These are phyloP conservation scores for Candida coquimbonensis DNA, from an alignment of 805 yeast genomes.

Conservation along the genomic window DNA sequence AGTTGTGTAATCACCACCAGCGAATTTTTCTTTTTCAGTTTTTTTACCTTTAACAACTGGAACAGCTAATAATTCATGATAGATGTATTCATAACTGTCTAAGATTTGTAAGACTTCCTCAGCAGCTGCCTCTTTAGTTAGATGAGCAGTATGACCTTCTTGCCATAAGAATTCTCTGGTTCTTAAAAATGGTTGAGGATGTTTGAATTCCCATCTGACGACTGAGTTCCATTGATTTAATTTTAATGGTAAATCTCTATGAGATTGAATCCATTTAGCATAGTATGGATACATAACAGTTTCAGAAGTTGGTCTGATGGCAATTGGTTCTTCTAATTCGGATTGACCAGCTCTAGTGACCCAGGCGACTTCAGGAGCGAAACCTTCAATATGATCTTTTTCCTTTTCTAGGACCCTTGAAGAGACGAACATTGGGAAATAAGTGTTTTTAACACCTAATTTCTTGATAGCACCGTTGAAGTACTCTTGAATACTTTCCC, in stretches of 20 bases:
- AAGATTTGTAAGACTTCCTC: conserved; percentile 81
- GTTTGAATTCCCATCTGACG: conserved; percentile 99
- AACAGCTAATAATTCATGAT: conserved; percentile 90
- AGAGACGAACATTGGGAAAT: conserved; percentile 98
- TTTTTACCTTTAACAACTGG: conserved; percentile 94
- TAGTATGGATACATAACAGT: conserved; percentile 99
- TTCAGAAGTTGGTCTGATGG: conserved; percentile 98
- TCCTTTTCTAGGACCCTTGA: conserved; percentile 89
- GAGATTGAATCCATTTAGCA: conserved; percentile 97
- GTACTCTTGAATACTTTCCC: conserved; percentile 92
- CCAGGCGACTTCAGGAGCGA: conserved; percentile 99
- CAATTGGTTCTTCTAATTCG: conserved; percentile 96
- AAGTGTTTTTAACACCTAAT: conserved; percentile 89
- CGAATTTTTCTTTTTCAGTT: conserved; percentile 97
- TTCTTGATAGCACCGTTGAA: conserved; percentile 76
- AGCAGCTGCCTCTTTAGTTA: conserved; percentile 74
- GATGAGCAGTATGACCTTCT: conserved; percentile 98
- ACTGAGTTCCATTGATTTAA: conserved; percentile 99
- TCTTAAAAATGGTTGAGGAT: conserved; percentile 98
- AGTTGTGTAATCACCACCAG: conserved; percentile 95
- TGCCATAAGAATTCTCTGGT: conserved; percentile 99
- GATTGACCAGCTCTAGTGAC: conserved; percentile 93
- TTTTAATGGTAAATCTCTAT: conserved; percentile 93
- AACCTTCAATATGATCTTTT: conserved; percentile 97
- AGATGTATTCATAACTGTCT: conserved; percentile 77